Percentiles rank a stretch among this genome's conserved stretches.
phyloP scores from a whole-genome alignment of 495 filamentous ascomycete genomes.

The Penicillium flavigenum region DNA sequence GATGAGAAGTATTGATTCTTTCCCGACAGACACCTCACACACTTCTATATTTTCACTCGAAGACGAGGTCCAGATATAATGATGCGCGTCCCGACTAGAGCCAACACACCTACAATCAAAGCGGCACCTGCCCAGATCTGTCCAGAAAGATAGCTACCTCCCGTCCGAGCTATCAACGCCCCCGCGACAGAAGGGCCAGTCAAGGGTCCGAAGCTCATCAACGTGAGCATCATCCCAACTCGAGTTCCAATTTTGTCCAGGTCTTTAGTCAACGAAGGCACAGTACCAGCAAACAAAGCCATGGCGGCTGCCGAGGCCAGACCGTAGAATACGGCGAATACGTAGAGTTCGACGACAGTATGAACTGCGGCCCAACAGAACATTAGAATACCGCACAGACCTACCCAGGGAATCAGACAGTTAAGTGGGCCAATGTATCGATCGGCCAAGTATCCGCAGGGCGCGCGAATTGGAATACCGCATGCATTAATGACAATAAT shows the following conservation, averaged over 20 bases:
- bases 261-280: background rate
- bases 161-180: background rate
- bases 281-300: background rate
- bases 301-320: background rate
- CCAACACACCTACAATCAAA: too few relatives aligned
- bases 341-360: background rate
- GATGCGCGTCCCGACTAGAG: too few relatives aligned
- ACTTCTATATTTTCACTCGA: too few relatives aligned
- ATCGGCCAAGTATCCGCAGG: background rate
- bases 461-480: background rate
- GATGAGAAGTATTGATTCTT: too few relatives aligned
- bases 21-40: too few relatives aligned
- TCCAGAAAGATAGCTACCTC: too few relatives aligned
- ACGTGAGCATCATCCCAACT: background rate
- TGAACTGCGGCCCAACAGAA: background rate
- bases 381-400: background rate
- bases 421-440: background rate
- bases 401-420: background rate
- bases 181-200: background rate
- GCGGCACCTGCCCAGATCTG: too few relatives aligned
- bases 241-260: background rate
- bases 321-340: conserved; percentile 1
- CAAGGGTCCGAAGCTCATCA: conserved; percentile 3
- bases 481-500: background rate
- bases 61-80: too few relatives aligned